These are phyloP conservation scores for Lentinula novae-zelandiae DNA, from an alignment of 1,284 basidiomycete species.

Conservation along the genomic window DNA sequence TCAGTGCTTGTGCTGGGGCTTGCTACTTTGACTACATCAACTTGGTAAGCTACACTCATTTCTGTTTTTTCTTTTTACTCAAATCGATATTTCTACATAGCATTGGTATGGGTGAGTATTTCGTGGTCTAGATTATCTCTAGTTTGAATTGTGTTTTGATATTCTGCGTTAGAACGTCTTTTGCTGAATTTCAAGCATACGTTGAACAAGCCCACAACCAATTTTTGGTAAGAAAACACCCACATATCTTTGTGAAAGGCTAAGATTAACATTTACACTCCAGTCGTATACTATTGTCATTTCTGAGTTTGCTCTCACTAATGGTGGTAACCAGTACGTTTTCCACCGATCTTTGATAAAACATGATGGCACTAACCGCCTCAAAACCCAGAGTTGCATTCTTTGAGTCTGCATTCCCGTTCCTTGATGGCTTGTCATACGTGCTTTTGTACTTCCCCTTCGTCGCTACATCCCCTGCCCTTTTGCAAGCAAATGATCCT, in stretches of 20 bases:
- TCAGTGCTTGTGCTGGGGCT: slow-evolving; percentile 25
- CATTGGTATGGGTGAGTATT: slow-evolving; percentile 28
- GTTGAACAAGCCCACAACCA: slow-evolving; percentile 23
- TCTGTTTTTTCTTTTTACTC: not conserved
- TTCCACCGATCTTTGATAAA: not conserved
- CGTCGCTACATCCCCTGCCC: slow-evolving; percentile 18
- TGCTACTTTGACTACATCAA: slow-evolving; percentile 33
- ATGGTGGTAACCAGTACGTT: slow-evolving; percentile 30
- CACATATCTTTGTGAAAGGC: not conserved
- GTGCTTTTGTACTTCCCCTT: slow-evolving; percentile 25
- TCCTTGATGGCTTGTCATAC: slow-evolving; percentile 17
- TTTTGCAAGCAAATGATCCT: slow-evolving; percentile 18
- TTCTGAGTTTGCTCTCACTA: slow-evolving; percentile 28
- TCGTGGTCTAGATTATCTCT: no score
- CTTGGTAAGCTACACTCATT: slow-evolving; percentile 13
- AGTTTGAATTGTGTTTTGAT: not conserved
- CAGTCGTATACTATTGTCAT: slow-evolving; percentile 19
- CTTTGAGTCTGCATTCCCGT: slow-evolving; percentile 18
- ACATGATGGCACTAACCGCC: not conserved
- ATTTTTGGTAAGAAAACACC: slow-evolving; percentile 20
- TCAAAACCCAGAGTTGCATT: slow-evolving; percentile 1
- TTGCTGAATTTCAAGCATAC: slow-evolving; percentile 25
- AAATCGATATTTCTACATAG: slow-evolving; percentile 8
- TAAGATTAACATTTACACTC: slow-evolving; percentile 10
- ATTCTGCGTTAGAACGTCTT: slow-evolving; percentile 15